Evolutionary conservation across 192 early-diverging fungal species (phyloP).

Genomic region (Backusella westeae): DNA sequence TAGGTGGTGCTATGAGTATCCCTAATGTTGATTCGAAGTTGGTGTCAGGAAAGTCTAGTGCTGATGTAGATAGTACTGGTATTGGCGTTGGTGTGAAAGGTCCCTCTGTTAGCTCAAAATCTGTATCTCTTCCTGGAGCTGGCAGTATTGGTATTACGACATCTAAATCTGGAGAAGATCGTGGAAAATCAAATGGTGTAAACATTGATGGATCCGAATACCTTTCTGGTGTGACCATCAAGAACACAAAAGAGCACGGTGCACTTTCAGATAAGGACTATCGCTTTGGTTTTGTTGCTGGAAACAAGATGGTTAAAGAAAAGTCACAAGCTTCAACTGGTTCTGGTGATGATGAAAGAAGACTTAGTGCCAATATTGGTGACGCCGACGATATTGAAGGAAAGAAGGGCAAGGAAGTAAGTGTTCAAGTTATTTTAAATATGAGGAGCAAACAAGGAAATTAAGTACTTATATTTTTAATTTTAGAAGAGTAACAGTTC

Average conservation of each 20-base stretch:
- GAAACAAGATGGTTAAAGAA: neutral
- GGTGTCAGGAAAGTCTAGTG: too few relatives aligned
- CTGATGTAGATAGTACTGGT: neutral
- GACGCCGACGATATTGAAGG: neutral
- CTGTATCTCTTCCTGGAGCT: neutral
- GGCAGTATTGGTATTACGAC: neutral
- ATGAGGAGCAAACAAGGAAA: neutral
- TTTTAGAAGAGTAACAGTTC: neutral
- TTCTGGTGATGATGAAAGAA: neutral
- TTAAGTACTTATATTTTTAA: neutral
- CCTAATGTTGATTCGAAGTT: too few relatives aligned
- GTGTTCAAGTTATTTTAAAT: neutral
- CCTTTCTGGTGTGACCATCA: neutral
- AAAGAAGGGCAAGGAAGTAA: neutral
- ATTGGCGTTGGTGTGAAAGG: neutral
- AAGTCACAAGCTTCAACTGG: neutral
- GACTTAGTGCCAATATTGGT: neutral
- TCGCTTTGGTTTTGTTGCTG: neutral
- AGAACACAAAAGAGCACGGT: neutral
- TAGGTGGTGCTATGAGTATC: too few relatives aligned
- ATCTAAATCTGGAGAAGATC: neutral
- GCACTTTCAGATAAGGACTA: neutral
- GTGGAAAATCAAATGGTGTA: neutral
- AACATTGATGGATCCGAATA: neutral
- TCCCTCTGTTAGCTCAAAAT: neutral